Conservation (phyloP, 2,329 filamentous ascomycete genomes). For the Fusarium drepaniforme region DNA sequence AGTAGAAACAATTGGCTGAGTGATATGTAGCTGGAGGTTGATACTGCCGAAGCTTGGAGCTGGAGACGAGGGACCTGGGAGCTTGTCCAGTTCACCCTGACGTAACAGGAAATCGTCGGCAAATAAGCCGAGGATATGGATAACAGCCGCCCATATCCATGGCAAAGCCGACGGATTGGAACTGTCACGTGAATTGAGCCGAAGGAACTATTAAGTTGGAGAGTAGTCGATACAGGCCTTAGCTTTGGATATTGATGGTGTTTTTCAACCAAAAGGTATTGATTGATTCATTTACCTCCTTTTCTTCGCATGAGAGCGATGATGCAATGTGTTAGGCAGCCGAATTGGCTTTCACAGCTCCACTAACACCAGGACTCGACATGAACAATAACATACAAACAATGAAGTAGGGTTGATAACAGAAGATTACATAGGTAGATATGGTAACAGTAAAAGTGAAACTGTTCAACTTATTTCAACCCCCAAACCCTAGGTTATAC, state of each 20-base stretch:
- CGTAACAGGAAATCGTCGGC: conserved; percentile 43
- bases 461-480: not conserved
- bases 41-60: conserved; percentile 23
- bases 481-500: not conserved
- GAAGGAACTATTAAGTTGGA: not conserved
- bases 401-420: not conserved
- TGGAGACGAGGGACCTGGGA: conserved; percentile 28
- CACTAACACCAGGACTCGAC: not conserved
- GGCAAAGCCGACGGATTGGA: conserved; percentile 34
- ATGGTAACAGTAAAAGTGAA: not conserved
- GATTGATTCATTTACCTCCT: not conserved
- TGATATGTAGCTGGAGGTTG: conserved; percentile 19
- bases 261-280: not conserved
- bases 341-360: not conserved
- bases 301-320: not conserved
- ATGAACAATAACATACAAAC: not conserved
- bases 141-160: conserved; percentile 31
- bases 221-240: not conserved
- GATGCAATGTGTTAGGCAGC: not conserved
- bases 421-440: not conserved
- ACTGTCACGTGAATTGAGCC: conserved; percentile 37
- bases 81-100: conserved; percentile 32
- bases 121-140: conserved; percentile 44
- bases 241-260: not conserved
- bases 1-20: conserved; percentile 5